Evolutionary conservation across 352 stramenopile species (phyloP).

Genomic region (Aphanomyces euteiches): DNA sequence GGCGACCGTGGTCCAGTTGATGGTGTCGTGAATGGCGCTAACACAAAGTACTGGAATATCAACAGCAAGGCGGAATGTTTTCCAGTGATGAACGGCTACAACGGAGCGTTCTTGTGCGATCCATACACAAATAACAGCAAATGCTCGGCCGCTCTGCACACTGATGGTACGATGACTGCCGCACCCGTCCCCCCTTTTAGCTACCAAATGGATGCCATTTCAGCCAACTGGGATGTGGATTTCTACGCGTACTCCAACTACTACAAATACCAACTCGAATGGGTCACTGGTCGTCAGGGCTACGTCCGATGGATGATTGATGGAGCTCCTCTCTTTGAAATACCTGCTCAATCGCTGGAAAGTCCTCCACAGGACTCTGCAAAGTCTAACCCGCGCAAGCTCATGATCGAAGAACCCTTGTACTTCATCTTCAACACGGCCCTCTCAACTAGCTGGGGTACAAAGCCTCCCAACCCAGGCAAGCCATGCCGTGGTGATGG

Average conservation of each 20-base stretch:
- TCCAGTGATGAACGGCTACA: constrained; percentile 57
- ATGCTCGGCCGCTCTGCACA: constrained; percentile 31
- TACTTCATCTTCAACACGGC: constrained; percentile 96
- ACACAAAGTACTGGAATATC: constrained; percentile 43
- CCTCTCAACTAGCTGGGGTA: constrained; percentile 87
- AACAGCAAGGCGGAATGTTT: constrained; percentile 65
- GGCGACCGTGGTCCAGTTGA: constrained; percentile 45
- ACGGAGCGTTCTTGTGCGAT: constrained; percentile 52
- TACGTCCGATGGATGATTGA: constrained; percentile 79
- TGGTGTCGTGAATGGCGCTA: constrained; percentile 33
- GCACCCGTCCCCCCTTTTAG: constrained; percentile 37
- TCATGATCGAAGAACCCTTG: constrained; percentile 93
- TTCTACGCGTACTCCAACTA: constrained; percentile 76
- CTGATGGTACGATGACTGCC: constrained; percentile 1
- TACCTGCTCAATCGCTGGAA: constrained; percentile 58
- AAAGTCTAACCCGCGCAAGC: constrained; percentile 71
- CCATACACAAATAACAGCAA: constrained; percentile 42
- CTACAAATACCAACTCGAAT: constrained; percentile 67
- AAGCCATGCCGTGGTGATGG: constrained; percentile 47
- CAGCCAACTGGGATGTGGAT: constrained; percentile 84
- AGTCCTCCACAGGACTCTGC: constrained; percentile 47
- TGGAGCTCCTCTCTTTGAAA: constrained; percentile 82
- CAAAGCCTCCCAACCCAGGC: constrained; percentile 60
- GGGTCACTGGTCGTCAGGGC: constrained; percentile 49
- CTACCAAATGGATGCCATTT: constrained; percentile 92